phyloP scores from a whole-genome alignment of 371 early-diverging fungal species.

The Mucor mucedo region DNA sequence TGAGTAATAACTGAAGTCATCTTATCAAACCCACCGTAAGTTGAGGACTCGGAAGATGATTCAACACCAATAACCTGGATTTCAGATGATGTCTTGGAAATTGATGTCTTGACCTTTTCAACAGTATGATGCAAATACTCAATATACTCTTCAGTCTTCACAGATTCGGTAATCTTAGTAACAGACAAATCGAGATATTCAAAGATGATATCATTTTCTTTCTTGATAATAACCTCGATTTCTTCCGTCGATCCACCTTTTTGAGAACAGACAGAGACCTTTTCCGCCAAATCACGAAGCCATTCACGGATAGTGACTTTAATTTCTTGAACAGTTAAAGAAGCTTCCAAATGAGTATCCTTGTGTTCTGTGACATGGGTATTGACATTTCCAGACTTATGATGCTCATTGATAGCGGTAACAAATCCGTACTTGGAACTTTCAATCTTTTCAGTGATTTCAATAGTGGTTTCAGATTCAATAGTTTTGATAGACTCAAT shows the following conservation, averaged over 20 bases:
- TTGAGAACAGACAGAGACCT: constrained; percentile 32
- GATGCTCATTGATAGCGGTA: constrained; percentile 17
- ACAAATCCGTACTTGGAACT: constrained; percentile 24
- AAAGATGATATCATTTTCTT: constrained; percentile 21
- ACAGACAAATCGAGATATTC: constrained; percentile 29
- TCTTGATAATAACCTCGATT: constrained; percentile 25
- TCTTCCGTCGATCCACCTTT: constrained; percentile 26
- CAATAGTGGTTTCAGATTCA: constrained; percentile 26
- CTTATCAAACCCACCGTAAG: constrained; percentile 31
- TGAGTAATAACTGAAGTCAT: constrained; percentile 35
- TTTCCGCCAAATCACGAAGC: constrained; percentile 32
- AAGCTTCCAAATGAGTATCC: constrained; percentile 9
- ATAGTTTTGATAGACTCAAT: constrained; percentile 20
- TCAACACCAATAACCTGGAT: constrained; percentile 31
- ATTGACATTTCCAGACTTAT: constrained; percentile 15
- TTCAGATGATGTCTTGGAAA: constrained; percentile 26
- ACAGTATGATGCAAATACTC: constrained; percentile 19
- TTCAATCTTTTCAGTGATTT: constrained; percentile 31
- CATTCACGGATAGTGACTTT: constrained; percentile 33
- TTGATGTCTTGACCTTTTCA: constrained; percentile 28
- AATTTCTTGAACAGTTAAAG: constrained; percentile 32
- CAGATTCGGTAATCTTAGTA: constrained; percentile 25
- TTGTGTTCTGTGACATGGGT: constrained; percentile 2
- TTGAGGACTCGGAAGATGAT: constrained; percentile 2
- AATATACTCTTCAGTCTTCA: constrained; percentile 29